Evolutionary conservation across 345 rosid species (phyloP).

Genomic region (Eucalyptus polyanthemos): DNA sequence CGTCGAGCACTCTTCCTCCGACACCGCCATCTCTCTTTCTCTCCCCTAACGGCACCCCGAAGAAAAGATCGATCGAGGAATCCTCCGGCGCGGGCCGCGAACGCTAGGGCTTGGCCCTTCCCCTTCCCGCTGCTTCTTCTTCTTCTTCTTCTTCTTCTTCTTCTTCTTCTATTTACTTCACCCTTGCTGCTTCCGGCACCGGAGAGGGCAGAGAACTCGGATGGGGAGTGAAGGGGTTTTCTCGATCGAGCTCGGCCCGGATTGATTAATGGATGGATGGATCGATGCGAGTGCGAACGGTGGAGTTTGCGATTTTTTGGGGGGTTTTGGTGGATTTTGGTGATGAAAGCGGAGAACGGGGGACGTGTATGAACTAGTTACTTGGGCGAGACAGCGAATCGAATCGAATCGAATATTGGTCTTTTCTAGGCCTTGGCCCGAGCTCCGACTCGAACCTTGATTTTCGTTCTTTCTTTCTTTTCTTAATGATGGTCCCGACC

Average conservation of each 20-base stretch:
- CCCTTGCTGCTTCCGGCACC: background rate
- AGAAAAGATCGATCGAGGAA: background rate
- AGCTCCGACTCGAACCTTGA: background rate
- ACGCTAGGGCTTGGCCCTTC: background rate
- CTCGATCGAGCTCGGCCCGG: background rate
- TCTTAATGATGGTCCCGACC: background rate
- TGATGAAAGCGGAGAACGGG: background rate
- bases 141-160: no score
- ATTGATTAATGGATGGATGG: background rate
- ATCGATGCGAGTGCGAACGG: background rate
- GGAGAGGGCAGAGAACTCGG: background rate
- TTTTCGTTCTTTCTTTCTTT: no score
- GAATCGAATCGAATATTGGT: background rate
- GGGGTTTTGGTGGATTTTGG: no score
- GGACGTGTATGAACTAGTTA: rapidly evolving
- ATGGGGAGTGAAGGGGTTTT: background rate
- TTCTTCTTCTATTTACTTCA: background rate
- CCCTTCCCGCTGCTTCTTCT: background rate
- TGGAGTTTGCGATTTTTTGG: background rate
- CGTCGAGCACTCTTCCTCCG: constrained; percentile 86
- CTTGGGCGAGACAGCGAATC: rapidly evolving
- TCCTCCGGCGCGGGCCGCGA: background rate
- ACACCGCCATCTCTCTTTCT: constrained; percentile 51
- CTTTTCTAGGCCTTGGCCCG: background rate
- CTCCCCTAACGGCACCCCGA: background rate